Conservation (phyloP, 371 early-diverging fungal genomes). For the Zychaea mexicana region DNA sequence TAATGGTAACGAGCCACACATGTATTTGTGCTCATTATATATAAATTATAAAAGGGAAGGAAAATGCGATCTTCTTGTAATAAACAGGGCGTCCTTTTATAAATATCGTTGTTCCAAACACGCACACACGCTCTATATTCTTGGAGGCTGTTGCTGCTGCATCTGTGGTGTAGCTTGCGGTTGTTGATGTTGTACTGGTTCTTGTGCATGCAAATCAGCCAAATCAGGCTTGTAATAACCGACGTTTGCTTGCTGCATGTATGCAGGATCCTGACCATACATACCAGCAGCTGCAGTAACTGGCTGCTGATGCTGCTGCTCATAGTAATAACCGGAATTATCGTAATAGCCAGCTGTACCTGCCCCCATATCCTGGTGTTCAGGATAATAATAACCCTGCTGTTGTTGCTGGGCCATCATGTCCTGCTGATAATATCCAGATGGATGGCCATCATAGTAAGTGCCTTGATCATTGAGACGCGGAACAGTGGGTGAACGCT, state of each 20-base stretch:
- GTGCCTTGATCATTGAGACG: slow-evolving; percentile 21
- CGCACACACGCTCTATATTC: too few relatives aligned
- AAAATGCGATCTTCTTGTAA: not conserved
- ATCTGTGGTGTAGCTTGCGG: slow-evolving; percentile 7
- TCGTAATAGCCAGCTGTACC: slow-evolving; percentile 11
- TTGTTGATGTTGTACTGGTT: not conserved
- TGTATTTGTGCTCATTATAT: too few relatives aligned
- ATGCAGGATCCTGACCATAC: not conserved
- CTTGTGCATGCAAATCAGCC: slow-evolving; percentile 11
- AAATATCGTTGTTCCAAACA: too few relatives aligned
- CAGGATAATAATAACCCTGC: slow-evolving; percentile 17
- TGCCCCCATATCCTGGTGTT: slow-evolving; percentile 13
- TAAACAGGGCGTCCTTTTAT: too few relatives aligned
- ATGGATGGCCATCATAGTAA: slow-evolving; percentile 18
- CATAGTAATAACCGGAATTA: slow-evolving; percentile 19
- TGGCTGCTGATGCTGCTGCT: slow-evolving; percentile 4
- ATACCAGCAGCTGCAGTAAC: slow-evolving; percentile 3
- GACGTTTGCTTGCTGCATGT: slow-evolving; percentile 1
- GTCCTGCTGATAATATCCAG: slow-evolving; percentile 13
- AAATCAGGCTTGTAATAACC: slow-evolving; percentile 25
- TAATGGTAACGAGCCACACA: too few relatives aligned
- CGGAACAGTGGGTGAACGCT: slow-evolving; percentile 3
- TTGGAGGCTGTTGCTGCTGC: not conserved
- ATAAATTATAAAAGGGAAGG: too few relatives aligned
- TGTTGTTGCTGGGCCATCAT: slow-evolving; percentile 16